These are phyloP conservation scores for Picea mariana DNA, from an alignment of 83 land plant genomes.

Conservation along the genomic window DNA sequence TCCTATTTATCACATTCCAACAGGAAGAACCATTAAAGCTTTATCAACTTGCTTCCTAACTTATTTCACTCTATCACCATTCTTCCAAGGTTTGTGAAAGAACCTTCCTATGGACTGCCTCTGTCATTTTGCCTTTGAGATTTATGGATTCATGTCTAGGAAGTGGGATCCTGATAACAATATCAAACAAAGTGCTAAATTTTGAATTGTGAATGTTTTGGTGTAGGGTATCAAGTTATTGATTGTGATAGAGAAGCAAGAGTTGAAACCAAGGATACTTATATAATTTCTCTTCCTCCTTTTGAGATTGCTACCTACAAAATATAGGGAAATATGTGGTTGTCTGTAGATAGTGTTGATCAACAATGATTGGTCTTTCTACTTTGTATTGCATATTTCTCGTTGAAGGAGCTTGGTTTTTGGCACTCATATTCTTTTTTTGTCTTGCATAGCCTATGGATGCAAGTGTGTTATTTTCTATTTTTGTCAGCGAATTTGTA, in stretches of 20 bases:
- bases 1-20: constrained; percentile 54
- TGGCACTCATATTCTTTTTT: constrained; percentile 31
- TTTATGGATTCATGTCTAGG: not conserved
- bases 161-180: not conserved
- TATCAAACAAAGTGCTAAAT: not conserved
- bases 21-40: constrained; percentile 32
- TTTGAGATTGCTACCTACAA: constrained; percentile 50
- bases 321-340: constrained; percentile 47
- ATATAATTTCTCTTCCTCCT: constrained; percentile 33
- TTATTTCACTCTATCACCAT: constrained; percentile 60
- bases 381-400: constrained; percentile 61
- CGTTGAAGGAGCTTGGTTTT: constrained; percentile 70
- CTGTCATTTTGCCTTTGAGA: not conserved
- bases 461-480: too few species aligned
- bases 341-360: constrained; percentile 34
- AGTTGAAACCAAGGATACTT: constrained; percentile 28
- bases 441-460: too few species aligned
- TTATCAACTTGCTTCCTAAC: constrained; percentile 37
- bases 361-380: constrained; percentile 38
- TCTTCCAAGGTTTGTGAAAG: constrained; percentile 46
- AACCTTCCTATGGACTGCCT: not conserved
- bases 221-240: constrained; percentile 14
- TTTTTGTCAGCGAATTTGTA: too few species aligned
- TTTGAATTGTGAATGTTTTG: not conserved
- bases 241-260: constrained; percentile 1